Evolutionary conservation across 2,329 filamentous ascomycete species (phyloP), one percentile per base, ranked within the genome.

Genomic region (Zarea fungicola): DNA sequence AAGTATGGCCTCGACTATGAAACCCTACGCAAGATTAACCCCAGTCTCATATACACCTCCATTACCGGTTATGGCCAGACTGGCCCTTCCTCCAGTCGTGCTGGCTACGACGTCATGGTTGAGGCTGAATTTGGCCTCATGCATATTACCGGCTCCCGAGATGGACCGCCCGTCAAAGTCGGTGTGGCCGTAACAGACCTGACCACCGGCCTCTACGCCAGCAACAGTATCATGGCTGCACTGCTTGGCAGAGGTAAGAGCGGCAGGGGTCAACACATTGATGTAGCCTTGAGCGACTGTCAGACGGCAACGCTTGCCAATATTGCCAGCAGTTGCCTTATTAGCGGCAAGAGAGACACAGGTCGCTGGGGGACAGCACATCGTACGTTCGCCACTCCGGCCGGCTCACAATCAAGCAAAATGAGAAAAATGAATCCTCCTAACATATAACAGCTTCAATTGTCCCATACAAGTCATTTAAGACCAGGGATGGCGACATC

Each of bases 31-130:
- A 78, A 83, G 56, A 84, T 96, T 64, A 97, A 97, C 62, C 91
- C 92, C 0, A 72, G 76, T 6, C 75, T 99, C 40, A 88, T 99
- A 57, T 99, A 99, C 63, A 90, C 92, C 13, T 96, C 89, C 57
- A 95, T 99, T 59, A 99, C 93, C 0, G 93, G 93, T 1, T 99
- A 97, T 62, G 93, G 93, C 2, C 93, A 99, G 65, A 96, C 88
- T 1, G 93, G 93, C 0, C 93, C 93, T 0, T 96, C 95, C 67
- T 82, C 85, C 6, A 80, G 83, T 55, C 80, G 93, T 13, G 90
- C 93, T 4, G 93, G 93, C 5, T 99, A 99, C 74, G 93, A 99
- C 68, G 93, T 99, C 57, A 99, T 99, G 92, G 92, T 99, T 10
- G 93, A 99, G 72, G 93, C 93, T 52, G 93, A 97, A 65, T 91